Base-by-base conservation (phyloP, 371 early-diverging fungal genomes). In the Lichtheimia ornata region DNA sequence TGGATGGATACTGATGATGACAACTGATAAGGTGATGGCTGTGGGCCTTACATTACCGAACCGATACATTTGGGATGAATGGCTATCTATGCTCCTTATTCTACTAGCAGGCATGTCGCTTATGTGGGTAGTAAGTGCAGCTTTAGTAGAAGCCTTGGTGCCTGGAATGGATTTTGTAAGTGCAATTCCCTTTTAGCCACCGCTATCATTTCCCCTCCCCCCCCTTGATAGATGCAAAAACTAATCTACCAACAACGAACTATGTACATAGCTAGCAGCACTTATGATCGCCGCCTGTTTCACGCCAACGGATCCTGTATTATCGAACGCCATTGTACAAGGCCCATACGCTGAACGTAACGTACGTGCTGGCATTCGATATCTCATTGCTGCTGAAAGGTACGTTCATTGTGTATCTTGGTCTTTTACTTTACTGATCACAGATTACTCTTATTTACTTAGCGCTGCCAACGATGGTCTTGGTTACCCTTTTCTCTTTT, bases 321-420 rank as follows among this genome's bases (percentile, higher is more conserved):
- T 98, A 45, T 92, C 97, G 44, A 95, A 93, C 76, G 89, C 93
- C 2, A 92, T 98, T 15, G 88, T 98, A 15, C 94, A 94, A 67
- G 98, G 99, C 18, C 82, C 86, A 60, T 98, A 96, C 84, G 97
- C 99, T 0, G 95, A 94, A 64, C 83, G 85, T 59, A 86, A 94
- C 64, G 92, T 99, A 9, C 93, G 96, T 0, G 62, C 74, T 18
- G 73, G 90, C 52, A 77, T 98, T 14, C 91, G 97, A 27, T 70
- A 94, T 61, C 72, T 98, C 6, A 74, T 99, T 24, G 84, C 91
- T 0, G 92, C 92, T 15, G 98, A 99, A 73, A 86, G 73, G 68
- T 73, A 66, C 47, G 11, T 40, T 12, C 20, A 50, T 22, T 17
- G 15, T 27, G 13, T n/a, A 9, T 54, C 6, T 4, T 49, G 20